Evolutionary conservation across 176 grass and related monocot species (phyloP).

Genomic region (Saccharum officinarum): DNA sequence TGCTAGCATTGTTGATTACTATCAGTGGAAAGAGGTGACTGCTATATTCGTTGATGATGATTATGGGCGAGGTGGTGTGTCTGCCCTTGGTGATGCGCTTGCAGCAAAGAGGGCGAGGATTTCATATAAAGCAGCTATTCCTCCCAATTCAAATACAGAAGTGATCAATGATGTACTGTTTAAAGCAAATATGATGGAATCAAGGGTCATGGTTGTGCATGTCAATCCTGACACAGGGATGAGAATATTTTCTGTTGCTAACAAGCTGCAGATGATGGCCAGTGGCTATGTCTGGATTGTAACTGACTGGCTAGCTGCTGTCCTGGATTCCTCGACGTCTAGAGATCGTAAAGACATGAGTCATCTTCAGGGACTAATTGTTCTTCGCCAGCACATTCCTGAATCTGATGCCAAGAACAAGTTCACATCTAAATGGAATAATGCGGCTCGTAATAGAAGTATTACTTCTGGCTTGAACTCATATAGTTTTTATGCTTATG

Average conservation of each 20-base stretch:
- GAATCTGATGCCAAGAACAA: slow-evolving; percentile 58
- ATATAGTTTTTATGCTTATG: slow-evolving; percentile 86
- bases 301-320: slow-evolving; percentile 83
- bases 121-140: slow-evolving; percentile 77
- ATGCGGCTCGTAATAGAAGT: slow-evolving; percentile 38
- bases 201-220: slow-evolving; percentile 77
- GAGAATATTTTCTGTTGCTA: slow-evolving; percentile 63
- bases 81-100: slow-evolving; percentile 64
- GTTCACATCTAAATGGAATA: slow-evolving; percentile 70
- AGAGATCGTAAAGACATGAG: slow-evolving; percentile 41
- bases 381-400: slow-evolving; percentile 69
- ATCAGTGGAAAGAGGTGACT: slow-evolving; percentile 76
- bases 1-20: slow-evolving; percentile 72
- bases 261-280: slow-evolving; percentile 60
- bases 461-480: slow-evolving; percentile 58
- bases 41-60: slow-evolving; percentile 87
- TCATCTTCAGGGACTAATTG: slow-evolving; percentile 68
- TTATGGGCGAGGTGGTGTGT: slow-evolving; percentile 70
- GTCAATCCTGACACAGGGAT: slow-evolving; percentile 75
- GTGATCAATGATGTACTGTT: slow-evolving; percentile 54
- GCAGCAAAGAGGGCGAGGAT: slow-evolving; percentile 59
- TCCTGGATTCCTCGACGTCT: slow-evolving; percentile 55
- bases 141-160: slow-evolving; percentile 50
- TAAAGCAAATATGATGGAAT: slow-evolving; percentile 81
- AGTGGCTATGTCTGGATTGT: slow-evolving; percentile 86